Evolutionary conservation across 257 asterid genomes (phyloP).

Genomic region (Scutellaria barbata): DNA sequence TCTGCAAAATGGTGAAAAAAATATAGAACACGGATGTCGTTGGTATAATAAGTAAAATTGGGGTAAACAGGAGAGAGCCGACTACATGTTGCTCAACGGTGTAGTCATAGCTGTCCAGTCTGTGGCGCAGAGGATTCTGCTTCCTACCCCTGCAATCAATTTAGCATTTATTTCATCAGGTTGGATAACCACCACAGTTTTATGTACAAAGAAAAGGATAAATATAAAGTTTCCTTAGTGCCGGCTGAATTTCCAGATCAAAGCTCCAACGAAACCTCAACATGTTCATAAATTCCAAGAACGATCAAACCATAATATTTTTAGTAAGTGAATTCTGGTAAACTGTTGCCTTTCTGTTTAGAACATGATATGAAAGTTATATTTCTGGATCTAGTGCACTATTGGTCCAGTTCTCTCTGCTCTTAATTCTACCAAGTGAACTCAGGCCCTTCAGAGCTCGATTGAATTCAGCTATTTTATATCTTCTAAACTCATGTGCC

Average conservation of each 20-base stretch:
- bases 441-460: not conserved
- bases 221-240: not conserved
- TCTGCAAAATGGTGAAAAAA: slow-evolving; percentile 82
- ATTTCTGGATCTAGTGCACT: too few relatives aligned
- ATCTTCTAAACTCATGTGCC: not conserved
- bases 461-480: not conserved
- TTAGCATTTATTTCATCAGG: slow-evolving; percentile 29
- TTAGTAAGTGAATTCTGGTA: not conserved
- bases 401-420: not conserved
- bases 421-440: not conserved
- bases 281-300: slow-evolving; percentile 22
- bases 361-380: not conserved
- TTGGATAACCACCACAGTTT: slow-evolving; percentile 14
- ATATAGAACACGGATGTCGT: slow-evolving; percentile 90
- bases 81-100: slow-evolving; percentile 91
- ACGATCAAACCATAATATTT: not conserved
- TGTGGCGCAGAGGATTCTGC: slow-evolving; percentile 89
- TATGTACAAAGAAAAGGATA: slow-evolving; percentile 2
- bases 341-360: not conserved
- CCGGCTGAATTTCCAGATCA: too few relatives aligned
- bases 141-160: slow-evolving; percentile 83
- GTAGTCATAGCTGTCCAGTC: slow-evolving; percentile 91
- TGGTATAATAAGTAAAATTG: slow-evolving; percentile 83
- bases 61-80: slow-evolving; percentile 93
- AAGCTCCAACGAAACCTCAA: too few relatives aligned